Evolutionary conservation across 2,329 filamentous ascomycete species (phyloP).

Genomic region (Sarocladium kiliense): DNA sequence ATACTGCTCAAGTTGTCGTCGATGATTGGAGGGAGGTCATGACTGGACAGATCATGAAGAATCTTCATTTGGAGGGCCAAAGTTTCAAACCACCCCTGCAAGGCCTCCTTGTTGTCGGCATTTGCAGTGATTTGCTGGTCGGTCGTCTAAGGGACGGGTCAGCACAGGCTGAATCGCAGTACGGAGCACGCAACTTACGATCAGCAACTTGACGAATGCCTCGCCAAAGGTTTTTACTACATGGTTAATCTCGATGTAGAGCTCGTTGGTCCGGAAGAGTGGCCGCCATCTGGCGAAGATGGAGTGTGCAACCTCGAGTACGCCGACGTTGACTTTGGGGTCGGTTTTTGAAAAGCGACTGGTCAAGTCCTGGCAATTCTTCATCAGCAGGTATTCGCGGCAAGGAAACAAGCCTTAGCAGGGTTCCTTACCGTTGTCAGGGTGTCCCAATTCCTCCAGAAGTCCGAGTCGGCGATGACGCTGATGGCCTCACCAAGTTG

Average conservation of each 20-base stretch:
- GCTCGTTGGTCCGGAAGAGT: conserved; percentile 84
- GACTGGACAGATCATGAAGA: conserved; percentile 93
- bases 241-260: conserved; percentile 95
- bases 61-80: conserved; percentile 87
- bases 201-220: conserved; percentile 76
- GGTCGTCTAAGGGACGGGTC: conserved; percentile 46
- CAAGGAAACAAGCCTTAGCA: conserved; percentile 16
- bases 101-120: conserved; percentile 64
- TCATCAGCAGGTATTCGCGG: neutral
- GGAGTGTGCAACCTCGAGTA: conserved; percentile 94
- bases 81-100: conserved; percentile 77
- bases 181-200: conserved; percentile 42
- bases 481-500: conserved; percentile 96
- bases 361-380: conserved; percentile 65
- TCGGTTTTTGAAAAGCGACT: conserved; percentile 79
- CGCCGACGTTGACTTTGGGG: conserved; percentile 82
- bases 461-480: conserved; percentile 95
- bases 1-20: conserved; percentile 81
- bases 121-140: conserved; percentile 70
- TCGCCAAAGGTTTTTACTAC: conserved; percentile 80
- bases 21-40: conserved; percentile 91
- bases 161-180: conserved; percentile 9
- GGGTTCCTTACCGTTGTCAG: conserved; percentile 65
- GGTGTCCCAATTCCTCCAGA: conserved; percentile 95
- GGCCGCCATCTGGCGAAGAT: conserved; percentile 97